Evolutionary conservation across 2,329 filamentous ascomycete species (phyloP).

Genomic region (Atkinsonella hypoxylon): DNA sequence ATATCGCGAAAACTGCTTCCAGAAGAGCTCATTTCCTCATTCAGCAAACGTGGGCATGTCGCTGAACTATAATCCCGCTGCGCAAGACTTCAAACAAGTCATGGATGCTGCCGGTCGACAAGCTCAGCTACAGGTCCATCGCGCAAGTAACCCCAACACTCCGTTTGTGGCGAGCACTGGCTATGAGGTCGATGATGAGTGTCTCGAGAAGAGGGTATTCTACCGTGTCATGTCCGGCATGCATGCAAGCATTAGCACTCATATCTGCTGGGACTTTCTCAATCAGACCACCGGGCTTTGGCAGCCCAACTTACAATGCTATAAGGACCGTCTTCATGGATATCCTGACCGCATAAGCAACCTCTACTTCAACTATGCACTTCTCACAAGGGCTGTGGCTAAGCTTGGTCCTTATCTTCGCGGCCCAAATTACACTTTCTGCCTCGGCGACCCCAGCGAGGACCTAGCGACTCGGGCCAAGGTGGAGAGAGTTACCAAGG

Average conservation of each 20-base stretch:
- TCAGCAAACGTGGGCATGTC: slow-evolving; percentile 42
- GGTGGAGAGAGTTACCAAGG: slow-evolving; percentile 62
- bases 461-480: slow-evolving; percentile 71
- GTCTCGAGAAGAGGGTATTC: slow-evolving; percentile 97
- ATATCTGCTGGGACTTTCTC: slow-evolving; percentile 90
- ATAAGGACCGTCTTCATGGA: slow-evolving; percentile 70
- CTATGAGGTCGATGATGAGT: slow-evolving; percentile 78
- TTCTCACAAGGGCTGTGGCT: slow-evolving; percentile 82
- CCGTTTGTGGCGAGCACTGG: slow-evolving; percentile 51
- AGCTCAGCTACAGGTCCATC: slow-evolving; percentile 44
- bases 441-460: slow-evolving; percentile 70
- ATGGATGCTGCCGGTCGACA: slow-evolving; percentile 48
- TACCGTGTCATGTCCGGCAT: slow-evolving; percentile 92
- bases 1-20: slow-evolving; percentile 95
- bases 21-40: slow-evolving; percentile 50
- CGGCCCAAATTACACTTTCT: slow-evolving; percentile 67
- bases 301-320: slow-evolving; percentile 84
- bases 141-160: slow-evolving; percentile 33
- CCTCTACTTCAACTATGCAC: slow-evolving; percentile 96
- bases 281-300: slow-evolving; percentile 92
- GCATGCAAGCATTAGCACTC: slow-evolving; percentile 94
- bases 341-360: slow-evolving; percentile 90
- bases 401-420: slow-evolving; percentile 77
- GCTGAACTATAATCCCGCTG: slow-evolving; percentile 38
- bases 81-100: slow-evolving; percentile 49